phyloP scores from a whole-genome alignment of 805 yeast genomes.

The Debaryomyces tyrocola region DNA sequence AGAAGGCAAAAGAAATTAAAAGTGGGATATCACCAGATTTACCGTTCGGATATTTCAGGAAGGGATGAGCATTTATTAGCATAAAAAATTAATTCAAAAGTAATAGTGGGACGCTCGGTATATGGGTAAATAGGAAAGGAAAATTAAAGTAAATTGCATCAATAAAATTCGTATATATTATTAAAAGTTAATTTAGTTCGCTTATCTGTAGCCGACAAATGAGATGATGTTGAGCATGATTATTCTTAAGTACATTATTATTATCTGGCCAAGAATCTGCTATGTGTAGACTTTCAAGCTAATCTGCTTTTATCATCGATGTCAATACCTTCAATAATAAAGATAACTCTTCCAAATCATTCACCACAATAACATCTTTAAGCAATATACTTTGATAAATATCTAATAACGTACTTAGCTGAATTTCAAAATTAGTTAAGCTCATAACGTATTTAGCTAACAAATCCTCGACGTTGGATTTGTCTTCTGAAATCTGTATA shows the following conservation, averaged over 20 bases:
- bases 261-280: too few species aligned
- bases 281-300: too few species aligned
- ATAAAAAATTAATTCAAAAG: not conserved
- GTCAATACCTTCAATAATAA: not conserved
- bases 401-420: not conserved
- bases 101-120: not conserved
- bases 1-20: constrained; percentile 7
- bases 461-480: not conserved
- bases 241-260: too few species aligned
- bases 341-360: not conserved
- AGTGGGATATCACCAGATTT: constrained; percentile 8
- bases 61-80: not conserved
- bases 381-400: not conserved
- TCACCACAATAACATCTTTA: not conserved
- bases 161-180: too few species aligned
- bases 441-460: not conserved
- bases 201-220: too few species aligned
- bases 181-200: too few species aligned
- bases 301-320: not conserved
- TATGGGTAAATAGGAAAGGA: too few species aligned
- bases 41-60: constrained; percentile 19
- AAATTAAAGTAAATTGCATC: too few species aligned
- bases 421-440: not conserved
- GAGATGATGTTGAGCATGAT: too few species aligned
- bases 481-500: not conserved